A percentile compares a stretch with the other conserved stretches of the same genome.
phyloP scores from a whole-genome alignment of 768 basidiomycete genomes.

The Termitomyces sp. region DNA sequence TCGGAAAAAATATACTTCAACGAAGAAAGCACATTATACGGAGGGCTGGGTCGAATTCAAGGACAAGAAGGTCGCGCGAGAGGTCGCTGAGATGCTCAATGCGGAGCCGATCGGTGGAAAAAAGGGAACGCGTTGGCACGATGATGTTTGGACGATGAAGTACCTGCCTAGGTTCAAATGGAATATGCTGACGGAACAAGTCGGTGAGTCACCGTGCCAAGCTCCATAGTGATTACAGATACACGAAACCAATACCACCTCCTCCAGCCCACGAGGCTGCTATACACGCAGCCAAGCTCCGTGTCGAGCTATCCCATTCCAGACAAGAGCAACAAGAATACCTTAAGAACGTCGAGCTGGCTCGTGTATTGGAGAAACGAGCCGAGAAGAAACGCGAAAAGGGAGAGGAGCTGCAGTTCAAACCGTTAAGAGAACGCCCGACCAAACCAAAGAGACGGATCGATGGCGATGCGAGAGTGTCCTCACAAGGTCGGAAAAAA shows the following conservation, averaged over 20 bases:
- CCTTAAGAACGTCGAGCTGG: slow-evolving; percentile 90
- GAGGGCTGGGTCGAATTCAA: slow-evolving; percentile 99
- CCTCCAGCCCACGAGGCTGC: slow-evolving; percentile 89
- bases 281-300: slow-evolving; percentile 82
- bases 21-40: slow-evolving; percentile 83
- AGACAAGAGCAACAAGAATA: slow-evolving; percentile 89
- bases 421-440: slow-evolving; percentile 28
- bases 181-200: slow-evolving; percentile 98
- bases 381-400: slow-evolving; percentile 59
- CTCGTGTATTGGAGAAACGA: slow-evolving; percentile 81
- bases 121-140: slow-evolving; percentile 86
- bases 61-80: slow-evolving; percentile 87
- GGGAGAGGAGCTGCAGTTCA: slow-evolving; percentile 47
- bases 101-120: slow-evolving; percentile 94
- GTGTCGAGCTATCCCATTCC: slow-evolving; percentile 87
- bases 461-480: slow-evolving; percentile 19
- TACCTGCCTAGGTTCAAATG: slow-evolving; percentile 98
- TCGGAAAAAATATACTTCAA: slow-evolving; percentile 74
- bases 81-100: slow-evolving; percentile 93
- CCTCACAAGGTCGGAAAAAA: slow-evolving; percentile 22
- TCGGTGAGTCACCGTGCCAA: slow-evolving; percentile 74
- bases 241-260: not conserved
- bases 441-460: slow-evolving; percentile 24
- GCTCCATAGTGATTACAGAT: not conserved
- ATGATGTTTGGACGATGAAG: slow-evolving; percentile 99